These are phyloP conservation scores for carrot (Daucus carota) DNA, from an alignment of 129 eudicot genomes.

Conservation along the genomic window DH1_v3.0 NC_030381.2:23391001-23391500, in stretches of 20 bases:
- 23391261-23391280: background rate
- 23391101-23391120: conserved; percentile 53
- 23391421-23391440: background rate
- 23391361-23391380: background rate
- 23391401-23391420: background rate
- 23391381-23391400: background rate
- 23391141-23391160: conserved; percentile 59
- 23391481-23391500: background rate
- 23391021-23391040: conserved; percentile 92
- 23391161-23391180: conserved; percentile 26
- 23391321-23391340: background rate
- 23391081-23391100: conserved; percentile 79
- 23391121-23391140: conserved; percentile 57
- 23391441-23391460: background rate
- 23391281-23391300: background rate
- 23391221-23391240: background rate
- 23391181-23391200: background rate
- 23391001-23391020: conserved; percentile 31
- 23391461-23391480: background rate
- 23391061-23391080: conserved; percentile 80
- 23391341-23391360: background rate
- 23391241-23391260: too few relatives aligned
- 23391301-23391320: background rate
- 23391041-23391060: conserved; percentile 86
- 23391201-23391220: background rate